These are phyloP conservation scores for Lentinus tigrinus DNA, from an alignment of 768 basidiomycete species.

Conservation along the genomic window DNA sequence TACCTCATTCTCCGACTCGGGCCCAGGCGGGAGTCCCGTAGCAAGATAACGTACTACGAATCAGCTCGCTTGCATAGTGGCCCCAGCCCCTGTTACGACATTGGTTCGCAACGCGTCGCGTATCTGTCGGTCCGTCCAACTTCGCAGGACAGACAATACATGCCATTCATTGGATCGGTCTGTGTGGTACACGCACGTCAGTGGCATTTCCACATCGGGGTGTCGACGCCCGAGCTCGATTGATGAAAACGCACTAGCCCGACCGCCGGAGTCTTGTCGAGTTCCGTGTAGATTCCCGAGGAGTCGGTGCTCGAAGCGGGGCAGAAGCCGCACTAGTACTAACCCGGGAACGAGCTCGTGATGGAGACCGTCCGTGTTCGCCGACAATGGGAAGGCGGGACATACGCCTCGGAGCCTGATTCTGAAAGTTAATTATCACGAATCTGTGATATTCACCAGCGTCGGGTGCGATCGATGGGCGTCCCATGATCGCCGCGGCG, in stretches of 20 bases:
- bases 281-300: not conserved
- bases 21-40: not conserved
- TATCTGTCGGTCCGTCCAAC: no score
- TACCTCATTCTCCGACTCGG: no score
- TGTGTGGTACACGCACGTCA: not conserved
- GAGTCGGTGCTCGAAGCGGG: not conserved
- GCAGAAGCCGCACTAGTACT: not conserved
- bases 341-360: not conserved
- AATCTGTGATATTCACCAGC: not conserved
- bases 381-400: not conserved
- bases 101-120: not conserved
- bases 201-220: not conserved
- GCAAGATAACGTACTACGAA: not conserved
- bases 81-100: not conserved
- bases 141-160: not conserved
- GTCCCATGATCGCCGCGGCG: slow-evolving; percentile 1
- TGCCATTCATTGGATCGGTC: not conserved
- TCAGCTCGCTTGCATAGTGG: not conserved
- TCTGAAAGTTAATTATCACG: not conserved
- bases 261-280: not conserved
- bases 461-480: not conserved
- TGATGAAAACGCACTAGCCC: not conserved
- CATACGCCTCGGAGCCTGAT: not conserved
- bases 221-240: not conserved
- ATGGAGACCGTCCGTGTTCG: not conserved